Evolutionary conservation across 2,329 filamentous ascomycete genomes (phyloP), one percentile per base, ranked within the genome.

Genomic region (Microdochium nivale): DNA sequence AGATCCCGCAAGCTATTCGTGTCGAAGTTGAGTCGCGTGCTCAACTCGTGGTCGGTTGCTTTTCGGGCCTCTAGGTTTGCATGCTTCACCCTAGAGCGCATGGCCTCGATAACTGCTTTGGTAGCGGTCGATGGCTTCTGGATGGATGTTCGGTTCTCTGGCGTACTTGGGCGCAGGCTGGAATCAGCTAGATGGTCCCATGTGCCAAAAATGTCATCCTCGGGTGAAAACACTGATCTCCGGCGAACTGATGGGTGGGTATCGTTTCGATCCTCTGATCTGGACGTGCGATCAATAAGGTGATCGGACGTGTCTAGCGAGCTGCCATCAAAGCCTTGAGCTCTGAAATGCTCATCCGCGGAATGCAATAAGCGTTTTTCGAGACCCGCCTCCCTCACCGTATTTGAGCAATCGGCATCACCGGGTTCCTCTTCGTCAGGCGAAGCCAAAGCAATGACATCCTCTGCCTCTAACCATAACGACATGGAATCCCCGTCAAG

Each of bases 391-490:
- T 69, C 69, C 10, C 53, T 51, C 2, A 55, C 50, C 25, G 70
- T 67, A 5, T 67, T 66, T 10, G 40, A 4, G n/a, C 21, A 7
- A 13, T 68, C 64, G 37, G 62, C 57, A 16, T 66, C 65, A 13
- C 73, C 70, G 5, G 70, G 59, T 48, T 79, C 73, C 48, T 86
- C 82, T 35, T 82, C 79, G 55, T 86, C 83, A 1, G 83, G 83
- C 1, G 83, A 85, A 47, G 88, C 89, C n/a, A 95, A 72, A 32
- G 88, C 86, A 63, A 95, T 94, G 68, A 95, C 91, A 14, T 87
- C 88, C 65, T 94, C 87, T 1, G 90, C 88, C 64, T 94, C 88
- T 59, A 83, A 81, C 87, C 88, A 95, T 47, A 88, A 73, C 13
- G 72, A 70, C 13, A 76, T 75, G 23, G 83, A 77, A 5, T 76